Percentiles rank a stretch among this genome's conserved stretches.
Evolutionary conservation across 83 land plant genomes (phyloP).

Genomic region (Picea engelmannii): DNA sequence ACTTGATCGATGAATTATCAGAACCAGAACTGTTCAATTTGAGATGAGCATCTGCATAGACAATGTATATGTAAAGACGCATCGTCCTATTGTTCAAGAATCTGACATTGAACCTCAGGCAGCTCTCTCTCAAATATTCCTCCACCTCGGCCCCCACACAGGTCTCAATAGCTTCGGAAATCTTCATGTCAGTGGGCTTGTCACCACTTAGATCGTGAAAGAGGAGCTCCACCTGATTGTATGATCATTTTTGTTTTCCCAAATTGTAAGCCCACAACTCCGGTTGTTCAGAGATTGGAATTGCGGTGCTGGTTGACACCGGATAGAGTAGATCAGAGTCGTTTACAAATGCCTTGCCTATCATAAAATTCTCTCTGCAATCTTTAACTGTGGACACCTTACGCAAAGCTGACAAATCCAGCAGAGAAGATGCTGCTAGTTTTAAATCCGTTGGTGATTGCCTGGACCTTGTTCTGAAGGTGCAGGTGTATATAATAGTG

Average conservation of each 20-base stretch:
- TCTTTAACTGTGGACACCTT: neutral
- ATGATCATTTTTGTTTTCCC: constrained; percentile 11
- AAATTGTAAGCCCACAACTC: constrained; percentile 2
- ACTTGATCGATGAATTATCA: constrained; percentile 4
- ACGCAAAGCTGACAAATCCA: too few species aligned
- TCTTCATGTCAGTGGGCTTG: constrained; percentile 17
- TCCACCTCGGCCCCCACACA: constrained; percentile 44
- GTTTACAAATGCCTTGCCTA: neutral
- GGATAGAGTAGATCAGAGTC: too few species aligned
- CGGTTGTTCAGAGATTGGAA: too few species aligned
- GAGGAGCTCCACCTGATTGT: too few species aligned
- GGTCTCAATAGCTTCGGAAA: too few species aligned
- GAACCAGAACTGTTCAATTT: constrained; percentile 11
- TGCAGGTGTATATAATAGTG: too few species aligned
- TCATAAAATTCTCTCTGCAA: neutral
- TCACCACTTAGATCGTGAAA: neutral
- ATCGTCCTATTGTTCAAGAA: constrained; percentile 34
- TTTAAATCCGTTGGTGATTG: too few species aligned
- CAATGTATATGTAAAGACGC: constrained; percentile 31
- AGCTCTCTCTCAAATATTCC: constrained; percentile 34
- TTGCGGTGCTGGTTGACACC: too few species aligned
- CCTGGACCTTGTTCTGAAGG: too few species aligned
- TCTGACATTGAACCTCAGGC: constrained; percentile 42
- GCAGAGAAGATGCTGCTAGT: too few species aligned
- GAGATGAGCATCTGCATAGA: constrained; percentile 23